These are phyloP conservation scores for Cryptococcus depauperatus DNA, from an alignment of 1,284 basidiomycete genomes.

Conservation along the genomic window DNA sequence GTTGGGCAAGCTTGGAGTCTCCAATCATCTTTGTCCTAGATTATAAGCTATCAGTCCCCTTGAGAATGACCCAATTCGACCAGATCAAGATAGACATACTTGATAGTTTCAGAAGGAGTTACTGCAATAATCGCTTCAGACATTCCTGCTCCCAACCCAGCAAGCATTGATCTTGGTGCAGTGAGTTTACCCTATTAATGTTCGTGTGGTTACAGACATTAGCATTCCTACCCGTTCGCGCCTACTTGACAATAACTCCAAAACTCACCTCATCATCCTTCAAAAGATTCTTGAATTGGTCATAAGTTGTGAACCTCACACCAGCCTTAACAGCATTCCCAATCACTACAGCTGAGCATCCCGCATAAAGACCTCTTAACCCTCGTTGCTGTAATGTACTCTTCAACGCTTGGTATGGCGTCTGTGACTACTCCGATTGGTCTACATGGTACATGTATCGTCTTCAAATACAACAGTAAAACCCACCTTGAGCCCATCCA, in stretches of 20 bases:
- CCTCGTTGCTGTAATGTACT: slow-evolving; percentile 66
- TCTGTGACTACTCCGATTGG: slow-evolving; percentile 50
- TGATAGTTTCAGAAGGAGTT: slow-evolving; percentile 96
- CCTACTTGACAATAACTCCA: background rate
- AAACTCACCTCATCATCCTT: slow-evolving; percentile 66
- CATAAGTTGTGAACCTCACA: slow-evolving; percentile 90
- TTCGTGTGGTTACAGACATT: background rate
- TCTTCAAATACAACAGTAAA: background rate
- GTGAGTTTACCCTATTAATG: slow-evolving; percentile 70
- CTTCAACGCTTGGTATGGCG: slow-evolving; percentile 60
- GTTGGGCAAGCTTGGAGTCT: slow-evolving; percentile 75
- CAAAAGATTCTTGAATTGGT: slow-evolving; percentile 78
- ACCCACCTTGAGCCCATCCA: slow-evolving; percentile 32
- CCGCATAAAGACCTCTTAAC: slow-evolving; percentile 70
- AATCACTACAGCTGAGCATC: slow-evolving; percentile 75
- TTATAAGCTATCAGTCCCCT: background rate
- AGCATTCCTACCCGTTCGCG: background rate
- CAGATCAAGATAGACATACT: slow-evolving; percentile 52
- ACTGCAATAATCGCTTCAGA: slow-evolving; percentile 91
- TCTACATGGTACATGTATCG: background rate
- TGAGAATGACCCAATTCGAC: background rate
- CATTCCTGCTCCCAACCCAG: slow-evolving; percentile 91
- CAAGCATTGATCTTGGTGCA: slow-evolving; percentile 71
- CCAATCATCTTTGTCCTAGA: slow-evolving; percentile 93
- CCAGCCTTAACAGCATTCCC: slow-evolving; percentile 88